Base-by-base conservation (phyloP, 345 rosid species). In the Citrus sp. region DNA sequence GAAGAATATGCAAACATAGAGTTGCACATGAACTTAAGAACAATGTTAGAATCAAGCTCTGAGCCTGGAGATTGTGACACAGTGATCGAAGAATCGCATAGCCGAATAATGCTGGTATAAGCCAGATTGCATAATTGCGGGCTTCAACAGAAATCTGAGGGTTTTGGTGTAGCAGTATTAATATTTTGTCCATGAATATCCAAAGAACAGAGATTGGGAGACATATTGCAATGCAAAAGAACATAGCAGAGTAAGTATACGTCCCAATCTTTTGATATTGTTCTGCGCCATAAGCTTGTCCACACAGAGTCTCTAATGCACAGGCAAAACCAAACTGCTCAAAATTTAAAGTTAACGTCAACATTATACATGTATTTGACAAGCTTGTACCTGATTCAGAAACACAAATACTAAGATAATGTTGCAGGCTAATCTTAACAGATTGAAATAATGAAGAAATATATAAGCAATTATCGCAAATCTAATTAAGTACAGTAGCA, bases 211-310 rank as follows among this genome's bases (percentile, higher is more conserved):
- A 79, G 40, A 89, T 22, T 30, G 86, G 89, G 49, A 87, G 7
- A 78, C 88, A 87, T 16, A 83, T 55, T 25, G 69, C 67, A 38
- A 87, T 2, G 21, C 88, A 83, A 73, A 73, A 81, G n/a, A 84
- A 38, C 42, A 80, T 81, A 24, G 87, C 82, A 74, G 78, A 56
- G 76, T 86, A 90, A 27, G 87, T 84, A 6, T 87, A 87, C 27
- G 80, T 65, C 78, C 87, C 80, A 16, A 92, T 77, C 69, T 81
- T 87, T 40, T 79, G 81, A 65, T 79, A 86, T 80, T 88, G 90
- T 56, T 80, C 66, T 60, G 93, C 93, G 77, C 95, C 95, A 78
- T 84, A 88, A 25, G 92, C 92, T 85, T 90, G 92, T 19, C 93
- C 93, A 72, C 91, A 87, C 0, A 88, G 73, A 63, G 95, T 91